Base-by-base conservation (phyloP, 257 asterid genomes). In the Solanum virginianum region DNA sequence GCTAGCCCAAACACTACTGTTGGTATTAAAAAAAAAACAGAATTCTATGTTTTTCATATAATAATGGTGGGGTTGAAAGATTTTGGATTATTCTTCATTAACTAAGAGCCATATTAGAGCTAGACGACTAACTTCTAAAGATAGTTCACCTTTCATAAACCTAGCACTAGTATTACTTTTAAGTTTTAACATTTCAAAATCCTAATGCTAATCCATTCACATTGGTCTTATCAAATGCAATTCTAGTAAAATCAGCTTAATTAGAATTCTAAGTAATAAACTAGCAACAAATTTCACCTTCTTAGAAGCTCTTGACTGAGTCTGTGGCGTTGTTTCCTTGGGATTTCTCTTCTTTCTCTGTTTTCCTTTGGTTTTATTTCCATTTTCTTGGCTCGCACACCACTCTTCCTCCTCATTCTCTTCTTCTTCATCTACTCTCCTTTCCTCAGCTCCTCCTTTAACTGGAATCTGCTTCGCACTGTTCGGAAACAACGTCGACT, bases 401-500 rank as follows among this genome's bases (percentile, higher is more conserved):
- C 89, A 80, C 84, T 90, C 92, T 74, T 88, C 96, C 24, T 88
- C 95, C 49, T 89, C 94, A 20, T 85, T 89, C 71, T 72, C 85
- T 8, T 47, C 68, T 3, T 83, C 85, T 54, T 88, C 47, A 14
- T 32, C 24, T 68, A 16, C 75, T 68, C 75, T 68, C 75, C 10
- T 68, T 68, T 32, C 11, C 20, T 70, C 82, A 53, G 85, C 82
- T 12, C 20, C 87, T 11, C 17, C 89, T 88, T 87, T 66, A 86
- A 56, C 77, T 60, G 70, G 91, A 29, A 51, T 83, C 75, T 79
- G 91, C 68, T 87, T 91, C 60, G 59, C 83, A 72, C 84, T 63
- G 84, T 84, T 92, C 7, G 97, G 92, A 87, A 94, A 94, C 85
- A 95, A 86, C 66, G 95, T 92, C 84, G 95, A 87, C 43, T 95